Base-by-base conservation (phyloP, 2,329 filamentous ascomycete genomes). In the Xylariomycetidae sp. region DNA sequence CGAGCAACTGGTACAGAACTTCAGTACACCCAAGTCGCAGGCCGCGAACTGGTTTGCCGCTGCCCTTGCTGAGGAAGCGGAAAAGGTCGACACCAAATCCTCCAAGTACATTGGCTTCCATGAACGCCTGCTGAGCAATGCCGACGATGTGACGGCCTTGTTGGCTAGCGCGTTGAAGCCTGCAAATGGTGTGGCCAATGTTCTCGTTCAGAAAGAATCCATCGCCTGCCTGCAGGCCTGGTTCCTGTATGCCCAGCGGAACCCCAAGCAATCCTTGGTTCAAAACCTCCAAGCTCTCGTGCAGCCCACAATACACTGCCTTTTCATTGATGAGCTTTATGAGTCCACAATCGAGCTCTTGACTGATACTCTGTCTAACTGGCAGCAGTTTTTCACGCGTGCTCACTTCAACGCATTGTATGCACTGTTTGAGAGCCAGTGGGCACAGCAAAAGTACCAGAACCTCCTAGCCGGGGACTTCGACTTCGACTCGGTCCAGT, bases 241-340 rank as follows among this genome's bases (percentile, higher is more conserved):
- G 83, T 71, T 87, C 19, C 69, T 76, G 46, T 88, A 87, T 50
- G 79, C 78, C 5, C 82, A 87, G 48, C 72, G 75, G 20, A 68
- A 72, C 3, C 68, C 72, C 28, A 70, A 73, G 20, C 70, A 70
- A 12, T 65, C 72, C 12, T 65, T 82, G 19, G 61, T 82, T 2
- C 62, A 69, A 13, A 66, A 74, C 13, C 65, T 89, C 10, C 74
- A 73, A 19, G 65, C 69, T 2, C 61, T 87, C 4, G 68, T 82
- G 2, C 66, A 71, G 19, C 66, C 72, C 4, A 70, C 77, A 15
- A 71, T 87, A 16, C 59, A 70, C 17, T 79, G 76, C 28, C 62
- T 90, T 7, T 61, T 71, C 15, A 63, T 74, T 22, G 68, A 78
- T 18, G 62, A 72, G 14, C 58, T 78, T 10, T 82, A 79, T 41